Evolutionary conservation across 306 rosid genomes (phyloP), one percentile per base, ranked within the genome.

Genomic region (Gleditsia sinensis): DNA sequence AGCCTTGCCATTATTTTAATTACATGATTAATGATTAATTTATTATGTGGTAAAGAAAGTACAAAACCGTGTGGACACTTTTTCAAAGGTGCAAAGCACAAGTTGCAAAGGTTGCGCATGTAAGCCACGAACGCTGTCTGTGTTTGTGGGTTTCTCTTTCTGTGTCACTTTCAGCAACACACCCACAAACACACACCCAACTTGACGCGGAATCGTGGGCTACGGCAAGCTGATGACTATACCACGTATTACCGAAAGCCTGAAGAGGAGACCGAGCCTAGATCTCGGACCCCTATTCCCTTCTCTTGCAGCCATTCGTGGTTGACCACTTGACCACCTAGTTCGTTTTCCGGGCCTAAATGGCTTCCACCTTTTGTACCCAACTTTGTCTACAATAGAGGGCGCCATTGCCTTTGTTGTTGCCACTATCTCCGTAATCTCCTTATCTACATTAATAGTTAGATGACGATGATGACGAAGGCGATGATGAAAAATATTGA

Each of bases 361-460:
- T n/a, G 32, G 32, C 0, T 32, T 9, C 12, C 12, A 0, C 43
- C 43, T 37, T 37, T 1, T 9, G 3, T 28, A 2, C 32, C 78
- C 80, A 56, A 60, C 48, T 67, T 40, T 90, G 96, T 90, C 84
- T 64, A 75, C 76, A 40, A 21, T 7, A 64, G 54, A 81, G 93
- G 91, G 79, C 79, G 75, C 91, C 78, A 75, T 58, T 57, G 3
- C 81, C 85, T 66, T 23, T 64, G 81, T 67, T 85, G 88, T 74
- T 78, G 85, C 86, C 87, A 69, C 70, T 85, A 60, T 80, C 56
- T 79, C 78, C 63, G 43, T 73, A 50, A 43, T 55, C 40, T 62
- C 60, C 33, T 20, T 61, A 33, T 50, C 55, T 43, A 1, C 23
- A 19, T 36, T 33, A 16, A 9, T n/a, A 23, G 20, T 30, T 4